Conservation (phyloP, 768 basidiomycete species). For the Leccinum arenicola region DNA sequence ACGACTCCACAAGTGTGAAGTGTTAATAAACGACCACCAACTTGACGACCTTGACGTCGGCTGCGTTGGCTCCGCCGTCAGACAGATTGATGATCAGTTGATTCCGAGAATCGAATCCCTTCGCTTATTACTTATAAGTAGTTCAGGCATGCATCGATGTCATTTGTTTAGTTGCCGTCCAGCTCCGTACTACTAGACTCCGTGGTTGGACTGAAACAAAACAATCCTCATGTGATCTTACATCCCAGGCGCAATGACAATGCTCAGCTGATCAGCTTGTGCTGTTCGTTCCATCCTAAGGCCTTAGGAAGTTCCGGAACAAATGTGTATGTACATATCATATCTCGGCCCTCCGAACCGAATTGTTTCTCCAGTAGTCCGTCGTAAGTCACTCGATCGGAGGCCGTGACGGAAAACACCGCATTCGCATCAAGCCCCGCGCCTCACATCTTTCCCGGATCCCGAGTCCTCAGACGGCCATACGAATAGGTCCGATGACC, state of each 20-base stretch:
- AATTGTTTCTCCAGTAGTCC: neutral
- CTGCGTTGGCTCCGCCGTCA: neutral
- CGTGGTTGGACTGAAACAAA: neutral
- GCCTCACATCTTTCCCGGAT: neutral
- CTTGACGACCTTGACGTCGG: neutral
- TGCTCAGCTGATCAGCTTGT: too few relatives aligned
- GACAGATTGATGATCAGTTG: neutral
- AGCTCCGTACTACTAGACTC: neutral
- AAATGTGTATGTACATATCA: neutral
- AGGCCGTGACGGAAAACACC: neutral
- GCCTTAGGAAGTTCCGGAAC: too few relatives aligned
- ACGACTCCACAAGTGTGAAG: neutral
- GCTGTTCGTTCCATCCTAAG: too few relatives aligned
- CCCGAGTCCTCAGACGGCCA: neutral
- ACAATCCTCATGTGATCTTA: neutral
- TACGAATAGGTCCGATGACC: neutral
- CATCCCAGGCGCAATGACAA: too few relatives aligned
- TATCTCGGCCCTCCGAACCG: neutral
- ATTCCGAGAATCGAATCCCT: neutral
- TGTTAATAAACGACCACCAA: neutral
- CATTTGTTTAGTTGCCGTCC: neutral
- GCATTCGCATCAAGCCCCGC: neutral
- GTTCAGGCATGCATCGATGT: neutral
- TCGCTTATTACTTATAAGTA: neutral
- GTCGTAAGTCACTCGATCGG: neutral